Base-by-base conservation (phyloP, 768 basidiomycete species). In the Agrocybe chaxingu region DNA sequence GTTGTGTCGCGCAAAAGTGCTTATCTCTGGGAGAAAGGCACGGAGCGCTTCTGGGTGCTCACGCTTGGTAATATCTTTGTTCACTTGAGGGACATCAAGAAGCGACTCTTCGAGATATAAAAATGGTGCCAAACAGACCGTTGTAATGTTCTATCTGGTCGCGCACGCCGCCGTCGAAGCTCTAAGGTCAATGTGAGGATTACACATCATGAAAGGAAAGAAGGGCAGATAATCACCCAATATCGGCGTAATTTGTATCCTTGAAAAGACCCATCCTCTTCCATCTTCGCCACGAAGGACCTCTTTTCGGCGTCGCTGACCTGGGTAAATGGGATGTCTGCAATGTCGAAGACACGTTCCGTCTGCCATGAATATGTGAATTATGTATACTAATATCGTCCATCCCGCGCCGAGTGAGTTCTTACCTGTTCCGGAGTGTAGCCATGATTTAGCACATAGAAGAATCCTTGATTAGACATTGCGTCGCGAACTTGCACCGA, bases 71-170 rank as follows among this genome's bases (percentile, higher is more conserved):
- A 78, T 65, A 42, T 79, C 72, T 32, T 75, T 71, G 52, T 83
- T 75, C 48, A 83, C 83, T 84, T 7, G 33, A 4, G 44, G n/a
- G n/a, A 7, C 19, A 3, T 46, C 37, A 34, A 31, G 13, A 8
- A 12, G 10, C n/a, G 24, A 10, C 5, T 24, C 24, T 24, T 24
- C 24, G 8, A 2, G 1, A 41, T 12, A n/a, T 11, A 39, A 18
- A 39, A 33, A 32, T 12, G 8, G 32, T 34, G 13, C 11, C 42
- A 8, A 2, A 56, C 76, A 50, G 50, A 86, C 85, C 71, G 54
- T 80, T 82, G 57, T 87, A 86, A 45, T 78, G 70, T 58, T 87
- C 84, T 11, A 85, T 56, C 54, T 85, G 81, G 57, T 87, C 85
- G 12, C 65, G 73, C 19, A 87, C 78, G 5, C 84, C 85, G 8